These are phyloP conservation scores for Kodamaea derodonti DNA, from an alignment of 1,139 yeast genomes.

Conservation along the genomic window DNA sequence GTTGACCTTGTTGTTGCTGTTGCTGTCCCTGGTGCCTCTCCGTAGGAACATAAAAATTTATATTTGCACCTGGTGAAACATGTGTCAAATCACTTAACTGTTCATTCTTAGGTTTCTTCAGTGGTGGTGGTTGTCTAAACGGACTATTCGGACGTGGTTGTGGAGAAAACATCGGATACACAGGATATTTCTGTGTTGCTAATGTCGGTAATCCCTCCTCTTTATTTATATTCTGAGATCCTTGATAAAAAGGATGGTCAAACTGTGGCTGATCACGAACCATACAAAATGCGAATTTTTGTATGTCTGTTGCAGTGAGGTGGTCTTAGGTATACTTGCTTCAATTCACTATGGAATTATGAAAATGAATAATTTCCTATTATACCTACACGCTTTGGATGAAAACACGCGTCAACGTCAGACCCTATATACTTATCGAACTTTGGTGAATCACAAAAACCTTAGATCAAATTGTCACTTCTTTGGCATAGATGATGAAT, in stretches of 20 bases:
- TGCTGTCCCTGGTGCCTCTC: slow-evolving; percentile 5
- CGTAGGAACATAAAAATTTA: slow-evolving; percentile 9
- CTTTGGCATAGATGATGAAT: too few relatives aligned
- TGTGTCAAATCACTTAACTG: slow-evolving; percentile 2
- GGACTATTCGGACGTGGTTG: slow-evolving; percentile 15
- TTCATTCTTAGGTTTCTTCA: slow-evolving; percentile 9
- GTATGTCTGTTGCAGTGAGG: too few relatives aligned
- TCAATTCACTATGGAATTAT: too few relatives aligned
- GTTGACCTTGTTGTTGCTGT: slow-evolving; percentile 3
- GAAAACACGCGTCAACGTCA: neutral
- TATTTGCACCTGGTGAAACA: slow-evolving; percentile 6
- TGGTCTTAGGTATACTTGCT: too few relatives aligned
- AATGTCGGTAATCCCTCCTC: neutral
- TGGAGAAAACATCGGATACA: slow-evolving; percentile 13
- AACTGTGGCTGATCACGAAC: slow-evolving; percentile 16
- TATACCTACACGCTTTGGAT: too few relatives aligned
- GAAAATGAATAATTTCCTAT: too few relatives aligned
- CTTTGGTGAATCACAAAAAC: too few relatives aligned
- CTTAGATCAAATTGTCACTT: too few relatives aligned
- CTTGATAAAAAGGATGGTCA: slow-evolving; percentile 7
- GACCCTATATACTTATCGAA: neutral
- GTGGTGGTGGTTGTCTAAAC: slow-evolving; percentile 8
- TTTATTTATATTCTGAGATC: slow-evolving; percentile 3
- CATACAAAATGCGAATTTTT: too few relatives aligned
- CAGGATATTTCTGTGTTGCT: neutral